phyloP scores from a whole-genome alignment of 2,329 filamentous ascomycete species.

The Microdochium trichocladiopsis region DNA sequence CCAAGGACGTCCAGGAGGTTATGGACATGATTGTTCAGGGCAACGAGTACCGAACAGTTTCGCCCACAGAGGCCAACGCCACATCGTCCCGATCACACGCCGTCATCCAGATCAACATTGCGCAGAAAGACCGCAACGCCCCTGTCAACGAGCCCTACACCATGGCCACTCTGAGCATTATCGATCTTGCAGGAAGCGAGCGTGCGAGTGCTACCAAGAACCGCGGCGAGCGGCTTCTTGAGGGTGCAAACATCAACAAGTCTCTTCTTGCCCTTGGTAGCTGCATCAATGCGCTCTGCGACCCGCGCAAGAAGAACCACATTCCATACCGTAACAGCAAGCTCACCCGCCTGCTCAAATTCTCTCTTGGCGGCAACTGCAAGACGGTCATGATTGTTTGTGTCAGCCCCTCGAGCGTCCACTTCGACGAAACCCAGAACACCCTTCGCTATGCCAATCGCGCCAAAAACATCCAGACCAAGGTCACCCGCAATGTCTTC shows the following conservation, averaged over 20 bases:
- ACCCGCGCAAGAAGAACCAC: slow-evolving; percentile 84
- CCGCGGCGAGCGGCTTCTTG: slow-evolving; percentile 78
- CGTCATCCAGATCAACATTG: slow-evolving; percentile 93
- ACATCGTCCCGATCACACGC: slow-evolving; percentile 96
- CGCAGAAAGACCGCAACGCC: slow-evolving; percentile 89
- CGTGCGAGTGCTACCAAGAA: slow-evolving; percentile 96
- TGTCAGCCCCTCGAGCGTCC: slow-evolving; percentile 89
- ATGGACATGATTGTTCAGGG: slow-evolving; percentile 99
- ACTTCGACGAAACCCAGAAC: slow-evolving; percentile 98
- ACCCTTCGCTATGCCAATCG: slow-evolving; percentile 95
- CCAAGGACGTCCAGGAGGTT: slow-evolving; percentile 86
- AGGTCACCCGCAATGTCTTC: slow-evolving; percentile 97
- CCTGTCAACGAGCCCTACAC: slow-evolving; percentile 91
- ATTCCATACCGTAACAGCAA: slow-evolving; percentile 98
- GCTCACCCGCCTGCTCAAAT: slow-evolving; percentile 89
- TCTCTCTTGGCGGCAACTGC: slow-evolving; percentile 95
- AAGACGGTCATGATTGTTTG: slow-evolving; percentile 99
- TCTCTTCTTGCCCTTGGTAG: slow-evolving; percentile 89
- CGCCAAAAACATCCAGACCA: slow-evolving; percentile 99
- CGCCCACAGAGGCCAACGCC: slow-evolving; percentile 93
- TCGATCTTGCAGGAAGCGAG: slow-evolving; percentile 93
- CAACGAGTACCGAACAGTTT: slow-evolving; percentile 92
- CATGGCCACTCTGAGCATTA: slow-evolving; percentile 97
- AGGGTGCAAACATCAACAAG: slow-evolving; percentile 99
- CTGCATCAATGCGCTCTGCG: slow-evolving; percentile 97